Conservation (phyloP, 2,329 filamentous ascomycete genomes). For the Ascochyta lentis region DNA sequence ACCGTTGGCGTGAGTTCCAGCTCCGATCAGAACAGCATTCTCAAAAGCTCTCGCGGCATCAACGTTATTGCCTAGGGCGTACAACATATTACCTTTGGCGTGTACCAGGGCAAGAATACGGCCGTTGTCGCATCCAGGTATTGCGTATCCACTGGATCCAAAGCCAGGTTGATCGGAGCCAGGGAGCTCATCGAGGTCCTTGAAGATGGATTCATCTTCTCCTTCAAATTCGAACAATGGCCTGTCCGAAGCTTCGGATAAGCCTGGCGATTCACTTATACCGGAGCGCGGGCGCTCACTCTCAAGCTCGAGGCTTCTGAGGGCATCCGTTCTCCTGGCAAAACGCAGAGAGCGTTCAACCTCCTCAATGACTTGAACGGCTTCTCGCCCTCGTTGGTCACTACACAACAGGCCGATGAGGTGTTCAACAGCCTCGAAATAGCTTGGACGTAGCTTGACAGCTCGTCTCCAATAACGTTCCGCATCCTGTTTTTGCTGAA, state of each 20-base stretch:
- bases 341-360: slow-evolving; percentile 76
- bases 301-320: slow-evolving; percentile 59
- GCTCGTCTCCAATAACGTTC: slow-evolving; percentile 84
- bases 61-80: slow-evolving; percentile 81
- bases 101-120: slow-evolving; percentile 92
- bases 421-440: slow-evolving; percentile 95
- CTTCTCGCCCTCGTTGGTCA: slow-evolving; percentile 80
- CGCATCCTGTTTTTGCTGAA: slow-evolving; percentile 82
- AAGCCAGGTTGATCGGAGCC: slow-evolving; percentile 62
- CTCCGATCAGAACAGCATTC: slow-evolving; percentile 88
- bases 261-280: slow-evolving; percentile 60
- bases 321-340: slow-evolving; percentile 54
- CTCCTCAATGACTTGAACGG: slow-evolving; percentile 83
- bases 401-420: slow-evolving; percentile 85
- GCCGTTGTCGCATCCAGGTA: slow-evolving; percentile 87
- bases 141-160: slow-evolving; percentile 81
- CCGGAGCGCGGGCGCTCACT: slow-evolving; percentile 69
- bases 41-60: slow-evolving; percentile 89
- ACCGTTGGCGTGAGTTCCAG: slow-evolving; percentile 71
- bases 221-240: slow-evolving; percentile 62
- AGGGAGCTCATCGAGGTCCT: slow-evolving; percentile 50
- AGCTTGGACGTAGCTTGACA: slow-evolving; percentile 82
- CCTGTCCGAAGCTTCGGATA: slow-evolving; percentile 64
- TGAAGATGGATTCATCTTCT: slow-evolving; percentile 47
- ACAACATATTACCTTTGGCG: slow-evolving; percentile 98